These are phyloP conservation scores for Nicotiana tomentosiformis DNA, from an alignment of 257 asterid species.

Conservation along the genomic window DNA sequence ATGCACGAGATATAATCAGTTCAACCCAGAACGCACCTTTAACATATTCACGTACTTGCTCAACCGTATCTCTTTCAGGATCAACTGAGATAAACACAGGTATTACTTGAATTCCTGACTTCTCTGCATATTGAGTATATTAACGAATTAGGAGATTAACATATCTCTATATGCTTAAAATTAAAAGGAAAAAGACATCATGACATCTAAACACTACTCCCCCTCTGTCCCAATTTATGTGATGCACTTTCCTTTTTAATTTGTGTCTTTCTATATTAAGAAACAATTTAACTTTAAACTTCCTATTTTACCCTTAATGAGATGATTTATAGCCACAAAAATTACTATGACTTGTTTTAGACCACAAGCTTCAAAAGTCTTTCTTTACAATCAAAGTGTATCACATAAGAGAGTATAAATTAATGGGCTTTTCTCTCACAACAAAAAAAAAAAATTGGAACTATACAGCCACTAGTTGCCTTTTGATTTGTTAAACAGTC, in stretches of 20 bases:
- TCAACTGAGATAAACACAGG: slow-evolving; percentile 94
- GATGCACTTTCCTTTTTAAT: no score
- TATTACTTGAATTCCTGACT: slow-evolving; percentile 67
- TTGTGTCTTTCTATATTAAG: no score
- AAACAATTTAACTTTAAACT: no score
- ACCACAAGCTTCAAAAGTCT: not conserved
- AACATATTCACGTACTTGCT: slow-evolving; percentile 82
- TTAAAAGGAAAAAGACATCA: not conserved
- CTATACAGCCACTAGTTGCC: not conserved
- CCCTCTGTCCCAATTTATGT: no score
- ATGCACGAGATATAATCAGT: slow-evolving; percentile 1
- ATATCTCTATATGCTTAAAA: not conserved
- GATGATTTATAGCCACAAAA: no score
- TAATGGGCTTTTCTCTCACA: not conserved
- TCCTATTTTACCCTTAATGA: no score
- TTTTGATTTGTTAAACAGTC: not conserved
- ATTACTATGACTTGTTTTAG: not conserved
- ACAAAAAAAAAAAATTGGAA: not conserved
- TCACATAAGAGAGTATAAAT: no score
- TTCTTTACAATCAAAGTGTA: no score
- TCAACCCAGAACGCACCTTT: slow-evolving; percentile 46
- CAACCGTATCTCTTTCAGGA: slow-evolving; percentile 89
- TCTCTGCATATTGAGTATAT: slow-evolving; percentile 42
- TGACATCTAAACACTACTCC: not conserved
- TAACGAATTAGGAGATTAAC: not conserved